These are phyloP conservation scores for Coix lacrymajobi DNA, from an alignment of 176 grass and related monocot species.

Conservation along the genomic window DNA sequence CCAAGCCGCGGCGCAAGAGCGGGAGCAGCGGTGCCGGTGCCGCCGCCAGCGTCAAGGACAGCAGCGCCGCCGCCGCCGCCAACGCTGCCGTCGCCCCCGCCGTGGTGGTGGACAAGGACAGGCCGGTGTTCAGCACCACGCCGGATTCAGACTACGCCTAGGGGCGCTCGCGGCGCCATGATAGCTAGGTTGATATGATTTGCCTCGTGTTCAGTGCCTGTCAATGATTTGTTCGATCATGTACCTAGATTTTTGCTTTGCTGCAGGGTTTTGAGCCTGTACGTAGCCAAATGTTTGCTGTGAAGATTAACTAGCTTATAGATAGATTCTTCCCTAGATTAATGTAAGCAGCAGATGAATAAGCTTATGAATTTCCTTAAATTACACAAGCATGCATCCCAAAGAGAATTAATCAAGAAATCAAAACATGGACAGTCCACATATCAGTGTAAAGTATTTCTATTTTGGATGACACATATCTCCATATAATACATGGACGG, in stretches of 20 bases:
- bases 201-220: not conserved
- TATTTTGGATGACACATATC: no score
- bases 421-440: no score
- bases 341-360: constrained; percentile 33
- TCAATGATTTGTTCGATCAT: constrained; percentile 19
- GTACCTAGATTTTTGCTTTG: constrained; percentile 24
- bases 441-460: no score
- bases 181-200: not conserved
- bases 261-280: constrained; percentile 21
- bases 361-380: not conserved
- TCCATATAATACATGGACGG: no score
- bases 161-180: not conserved
- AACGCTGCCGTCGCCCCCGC: not conserved
- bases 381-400: not conserved
- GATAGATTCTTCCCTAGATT: constrained; percentile 15
- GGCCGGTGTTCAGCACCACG: constrained; percentile 77
- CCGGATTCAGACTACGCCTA: constrained; percentile 45
- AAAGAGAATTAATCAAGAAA: not conserved
- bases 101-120: constrained; percentile 61
- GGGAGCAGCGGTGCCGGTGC: constrained; percentile 17
- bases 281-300: not conserved
- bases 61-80: not conserved
- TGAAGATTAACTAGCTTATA: constrained; percentile 26
- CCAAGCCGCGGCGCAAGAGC: constrained; percentile 84
- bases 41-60: not conserved